Percentiles rank a stretch among this genome's conserved stretches.
Conservation (phyloP, 139 green algal genomes). For the Chlorella sp. region DNA sequence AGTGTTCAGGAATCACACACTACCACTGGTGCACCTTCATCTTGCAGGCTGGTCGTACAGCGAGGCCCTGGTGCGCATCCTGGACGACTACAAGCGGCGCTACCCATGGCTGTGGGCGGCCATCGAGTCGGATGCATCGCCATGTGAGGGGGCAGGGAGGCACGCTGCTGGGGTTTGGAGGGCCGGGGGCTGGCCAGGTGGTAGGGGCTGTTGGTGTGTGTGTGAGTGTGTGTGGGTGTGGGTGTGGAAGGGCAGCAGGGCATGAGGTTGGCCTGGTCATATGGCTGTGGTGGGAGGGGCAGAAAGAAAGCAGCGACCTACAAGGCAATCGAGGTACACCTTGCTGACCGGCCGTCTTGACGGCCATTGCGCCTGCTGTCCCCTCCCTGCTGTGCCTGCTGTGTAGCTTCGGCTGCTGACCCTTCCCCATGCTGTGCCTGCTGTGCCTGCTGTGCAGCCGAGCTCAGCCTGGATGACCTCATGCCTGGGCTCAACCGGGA, state of each 20-base stretch:
- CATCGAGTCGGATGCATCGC: constrained; percentile 39
- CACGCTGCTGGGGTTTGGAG: background rate
- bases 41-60: constrained; percentile 79
- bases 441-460: background rate
- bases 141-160: background rate
- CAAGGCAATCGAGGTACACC: too few relatives aligned
- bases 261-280: too few relatives aligned
- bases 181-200: background rate
- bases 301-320: background rate
- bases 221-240: background rate
- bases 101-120: constrained; percentile 63
- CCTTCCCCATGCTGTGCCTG: background rate
- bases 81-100: constrained; percentile 72
- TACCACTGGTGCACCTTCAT: too few relatives aligned
- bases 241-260: background rate
- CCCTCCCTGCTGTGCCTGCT: background rate
- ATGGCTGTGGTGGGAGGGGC: background rate
- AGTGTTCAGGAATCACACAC: too few relatives aligned
- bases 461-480: constrained; percentile 43
- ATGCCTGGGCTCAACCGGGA: constrained; percentile 49
- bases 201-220: background rate
- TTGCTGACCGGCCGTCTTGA: too few relatives aligned
- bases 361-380: too few relatives aligned
- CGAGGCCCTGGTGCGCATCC: constrained; percentile 55
- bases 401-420: background rate